phyloP scores from a whole-genome alignment of 2,329 filamentous ascomycete genomes.

The Alternaria viburni region DNA sequence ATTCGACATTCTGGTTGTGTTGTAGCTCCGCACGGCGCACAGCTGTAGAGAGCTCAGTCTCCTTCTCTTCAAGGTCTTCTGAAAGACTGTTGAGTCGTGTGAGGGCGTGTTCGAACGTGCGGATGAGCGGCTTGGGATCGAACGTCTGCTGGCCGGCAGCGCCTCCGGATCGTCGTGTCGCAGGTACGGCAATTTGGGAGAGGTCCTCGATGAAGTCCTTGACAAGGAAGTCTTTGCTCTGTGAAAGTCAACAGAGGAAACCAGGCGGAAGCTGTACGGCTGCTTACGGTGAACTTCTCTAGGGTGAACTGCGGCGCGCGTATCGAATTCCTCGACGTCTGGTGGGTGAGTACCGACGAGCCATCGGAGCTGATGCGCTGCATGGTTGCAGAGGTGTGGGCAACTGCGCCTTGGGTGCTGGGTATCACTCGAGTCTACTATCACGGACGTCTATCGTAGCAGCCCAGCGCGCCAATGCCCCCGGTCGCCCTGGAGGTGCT shows the following conservation, averaged over 20 bases:
- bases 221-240: conserved; percentile 83
- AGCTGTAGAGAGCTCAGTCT: conserved; percentile 88
- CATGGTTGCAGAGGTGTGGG: conserved; percentile 28
- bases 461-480: conserved; percentile 20
- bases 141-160: conserved; percentile 61
- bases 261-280: background rate
- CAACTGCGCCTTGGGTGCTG: background rate
- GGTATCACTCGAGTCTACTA: conserved; percentile 5
- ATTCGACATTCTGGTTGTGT: conserved; percentile 89
- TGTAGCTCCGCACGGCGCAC: conserved; percentile 91
- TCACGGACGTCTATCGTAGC: conserved; percentile 14
- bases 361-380: conserved; percentile 48
- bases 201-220: conserved; percentile 96
- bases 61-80: conserved; percentile 85
- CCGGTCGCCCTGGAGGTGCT: conserved; percentile 12
- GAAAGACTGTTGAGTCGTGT: conserved; percentile 73
- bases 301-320: conserved; percentile 76
- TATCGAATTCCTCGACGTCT: conserved; percentile 48
- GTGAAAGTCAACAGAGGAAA: conserved; percentile 13
- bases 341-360: conserved; percentile 50
- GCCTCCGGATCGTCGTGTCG: conserved; percentile 77
- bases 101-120: conserved; percentile 83
- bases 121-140: conserved; percentile 95
- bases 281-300: conserved; percentile 67
- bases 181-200: conserved; percentile 81